A percentile compares a stretch with the other conserved stretches of the same genome.
Evolutionary conservation across 345 rosid genomes (phyloP).

Genomic region (Angophora floribunda): DNA sequence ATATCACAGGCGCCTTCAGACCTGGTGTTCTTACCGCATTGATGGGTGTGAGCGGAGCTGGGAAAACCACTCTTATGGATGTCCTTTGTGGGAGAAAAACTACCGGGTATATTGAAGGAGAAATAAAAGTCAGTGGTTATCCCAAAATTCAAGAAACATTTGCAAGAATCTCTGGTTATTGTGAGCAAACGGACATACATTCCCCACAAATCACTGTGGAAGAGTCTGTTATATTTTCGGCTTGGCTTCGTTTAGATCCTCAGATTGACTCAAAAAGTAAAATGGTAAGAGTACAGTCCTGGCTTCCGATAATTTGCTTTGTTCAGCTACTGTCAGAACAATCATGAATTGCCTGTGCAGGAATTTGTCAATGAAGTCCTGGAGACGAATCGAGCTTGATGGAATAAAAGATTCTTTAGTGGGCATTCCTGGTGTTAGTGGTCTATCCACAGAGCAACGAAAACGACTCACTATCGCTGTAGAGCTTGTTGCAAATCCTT

Average conservation of each 20-base stretch:
- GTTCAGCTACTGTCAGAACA: not conserved
- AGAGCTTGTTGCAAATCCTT: constrained; percentile 80
- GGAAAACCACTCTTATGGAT: not conserved
- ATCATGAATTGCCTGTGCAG: constrained; percentile 13
- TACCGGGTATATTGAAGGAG: constrained; percentile 61
- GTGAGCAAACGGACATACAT: constrained; percentile 80
- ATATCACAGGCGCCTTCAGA: not conserved
- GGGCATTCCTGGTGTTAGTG: constrained; percentile 48
- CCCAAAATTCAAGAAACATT: constrained; percentile 67
- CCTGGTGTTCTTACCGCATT: not conserved
- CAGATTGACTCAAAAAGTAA: constrained; percentile 43
- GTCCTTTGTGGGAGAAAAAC: constrained; percentile 62
- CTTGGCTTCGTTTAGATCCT: constrained; percentile 68
- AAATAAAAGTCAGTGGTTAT: constrained; percentile 51
- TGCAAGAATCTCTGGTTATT: constrained; percentile 79
- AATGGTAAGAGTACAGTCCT: constrained; percentile 18
- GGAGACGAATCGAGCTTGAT: constrained; percentile 63
- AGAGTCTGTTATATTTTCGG: constrained; percentile 74
- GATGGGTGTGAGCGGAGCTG: not conserved
- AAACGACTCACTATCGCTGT: constrained; percentile 73
- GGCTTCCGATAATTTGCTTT: not conserved
- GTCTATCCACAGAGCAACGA: constrained; percentile 76
- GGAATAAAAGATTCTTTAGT: constrained; percentile 59
- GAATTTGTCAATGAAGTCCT: constrained; percentile 65
- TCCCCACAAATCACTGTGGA: constrained; percentile 62